phyloP scores from a whole-genome alignment of 306 rosid species.

The Purshia tridentata region DNA sequence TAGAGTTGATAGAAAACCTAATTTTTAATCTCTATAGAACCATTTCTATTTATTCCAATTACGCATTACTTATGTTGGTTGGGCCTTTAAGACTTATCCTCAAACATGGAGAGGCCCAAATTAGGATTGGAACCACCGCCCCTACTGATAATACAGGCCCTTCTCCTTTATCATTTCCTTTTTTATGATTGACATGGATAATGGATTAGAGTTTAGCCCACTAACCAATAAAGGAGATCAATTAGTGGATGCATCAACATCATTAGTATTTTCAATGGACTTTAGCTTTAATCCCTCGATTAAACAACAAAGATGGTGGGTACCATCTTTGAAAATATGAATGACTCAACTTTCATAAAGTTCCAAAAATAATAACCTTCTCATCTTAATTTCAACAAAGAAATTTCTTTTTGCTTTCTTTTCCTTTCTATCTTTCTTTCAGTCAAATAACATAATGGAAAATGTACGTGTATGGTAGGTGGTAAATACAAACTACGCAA shows the following conservation, averaged over 20 bases:
- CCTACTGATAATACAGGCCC: too few species aligned
- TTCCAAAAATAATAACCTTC: constrained; percentile 22
- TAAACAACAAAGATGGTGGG: constrained; percentile 13
- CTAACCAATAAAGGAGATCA: constrained; percentile 18
- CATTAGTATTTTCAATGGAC: constrained; percentile 12
- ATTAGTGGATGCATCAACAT: constrained; percentile 45
- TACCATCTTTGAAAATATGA: constrained; percentile 7
- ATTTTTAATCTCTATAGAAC: too few species aligned
- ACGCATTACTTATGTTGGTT: too few species aligned
- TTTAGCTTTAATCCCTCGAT: constrained; percentile 13
- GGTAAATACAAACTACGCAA: constrained; percentile 19
- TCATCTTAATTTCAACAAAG: constrained; percentile 37
- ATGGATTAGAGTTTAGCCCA: not conserved
- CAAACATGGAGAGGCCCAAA: too few species aligned
- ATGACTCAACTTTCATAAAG: constrained; percentile 2
- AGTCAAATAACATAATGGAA: constrained; percentile 30
- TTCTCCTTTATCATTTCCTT: too few species aligned
- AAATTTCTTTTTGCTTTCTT: constrained; percentile 32
- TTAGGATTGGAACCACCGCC: too few species aligned
- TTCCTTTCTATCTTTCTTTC: constrained; percentile 10
- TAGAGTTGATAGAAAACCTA: too few species aligned
- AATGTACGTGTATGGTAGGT: constrained; percentile 39
- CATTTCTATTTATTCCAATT: too few species aligned
- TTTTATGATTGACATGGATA: too few species aligned
- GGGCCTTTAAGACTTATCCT: too few species aligned